These are phyloP conservation scores for Termitomyces sp. DNA, from an alignment of 768 basidiomycete species.

Conservation along the genomic window DNA sequence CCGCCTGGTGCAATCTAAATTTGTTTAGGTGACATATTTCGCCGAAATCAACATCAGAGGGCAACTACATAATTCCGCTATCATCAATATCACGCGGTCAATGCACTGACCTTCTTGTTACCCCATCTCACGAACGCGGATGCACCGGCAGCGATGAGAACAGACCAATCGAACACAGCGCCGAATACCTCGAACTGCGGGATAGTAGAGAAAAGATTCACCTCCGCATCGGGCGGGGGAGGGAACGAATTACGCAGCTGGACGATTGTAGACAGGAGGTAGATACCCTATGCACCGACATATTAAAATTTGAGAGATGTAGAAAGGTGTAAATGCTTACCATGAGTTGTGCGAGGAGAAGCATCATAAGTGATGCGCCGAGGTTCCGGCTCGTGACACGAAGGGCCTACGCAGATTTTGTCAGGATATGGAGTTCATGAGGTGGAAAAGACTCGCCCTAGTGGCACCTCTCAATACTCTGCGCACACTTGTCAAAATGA, in stretches of 20 bases:
- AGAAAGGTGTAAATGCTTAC: conserved; percentile 29
- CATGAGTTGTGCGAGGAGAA: conserved; percentile 81
- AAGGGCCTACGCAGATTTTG: conserved; percentile 38
- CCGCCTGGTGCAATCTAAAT: background rate
- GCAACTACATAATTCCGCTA: background rate
- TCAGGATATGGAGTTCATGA: background rate
- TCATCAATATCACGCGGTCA: conserved; percentile 13
- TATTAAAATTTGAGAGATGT: too few relatives aligned
- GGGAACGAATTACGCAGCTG: conserved; percentile 83
- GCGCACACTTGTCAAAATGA: conserved; percentile 71
- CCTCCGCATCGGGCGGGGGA: conserved; percentile 35
- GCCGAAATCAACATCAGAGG: background rate
- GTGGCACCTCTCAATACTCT: conserved; percentile 68
- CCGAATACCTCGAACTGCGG: conserved; percentile 75
- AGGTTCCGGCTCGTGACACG: conserved; percentile 66
- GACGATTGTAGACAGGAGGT: conserved; percentile 78
- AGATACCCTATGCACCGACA: conserved; percentile 73
- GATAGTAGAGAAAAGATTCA: conserved; percentile 67
- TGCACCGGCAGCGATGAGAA: conserved; percentile 53
- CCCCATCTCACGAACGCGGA: conserved; percentile 55
- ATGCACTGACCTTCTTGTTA: conserved; percentile 38
- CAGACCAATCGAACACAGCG: conserved; percentile 69
- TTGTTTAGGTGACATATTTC: background rate
- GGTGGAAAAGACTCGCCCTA: conserved; percentile 38
- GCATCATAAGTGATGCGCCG: conserved; percentile 72